A percentile compares a stretch with the other conserved stretches of the same genome.
Evolutionary conservation across 169 alveolate species (phyloP).

Genomic region (Cryptosporidium viatorum): DNA sequence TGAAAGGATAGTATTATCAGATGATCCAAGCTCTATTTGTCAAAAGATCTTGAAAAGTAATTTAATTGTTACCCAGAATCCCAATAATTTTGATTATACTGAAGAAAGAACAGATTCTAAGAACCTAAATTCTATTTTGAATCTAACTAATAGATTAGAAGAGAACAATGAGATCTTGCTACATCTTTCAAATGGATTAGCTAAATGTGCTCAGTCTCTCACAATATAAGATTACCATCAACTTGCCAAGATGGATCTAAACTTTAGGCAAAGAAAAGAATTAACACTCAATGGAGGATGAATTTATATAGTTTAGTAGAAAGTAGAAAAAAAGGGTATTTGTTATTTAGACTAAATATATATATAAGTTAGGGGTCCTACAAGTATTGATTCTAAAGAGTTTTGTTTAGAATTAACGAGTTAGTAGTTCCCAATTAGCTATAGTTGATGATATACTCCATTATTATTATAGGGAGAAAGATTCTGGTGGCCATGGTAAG

Average conservation of each 20-base stretch:
- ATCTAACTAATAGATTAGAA: slow-evolving; percentile 19
- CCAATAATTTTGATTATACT: neutral
- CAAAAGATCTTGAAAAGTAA: neutral
- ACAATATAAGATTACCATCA: neutral
- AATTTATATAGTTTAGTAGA: neutral
- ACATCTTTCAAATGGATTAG: slow-evolving; percentile 36
- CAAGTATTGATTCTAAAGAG: neutral
- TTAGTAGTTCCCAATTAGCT: neutral
- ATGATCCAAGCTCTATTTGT: slow-evolving; percentile 18
- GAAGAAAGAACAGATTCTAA: neutral
- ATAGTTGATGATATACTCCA: slow-evolving; percentile 47
- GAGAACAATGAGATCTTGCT: slow-evolving; percentile 49
- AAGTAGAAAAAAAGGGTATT: neutral
- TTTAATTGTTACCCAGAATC: neutral
- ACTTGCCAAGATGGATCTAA: neutral
- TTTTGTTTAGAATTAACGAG: neutral
- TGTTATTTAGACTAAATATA: slow-evolving; percentile 6
- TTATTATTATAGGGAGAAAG: slow-evolving; percentile 20
- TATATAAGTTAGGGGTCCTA: slow-evolving; percentile 18
- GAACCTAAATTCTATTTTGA: neutral
- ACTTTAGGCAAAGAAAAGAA: neutral
- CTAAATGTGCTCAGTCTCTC: slow-evolving; percentile 57
- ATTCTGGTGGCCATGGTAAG: slow-evolving; percentile 23
- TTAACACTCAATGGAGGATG: no score
- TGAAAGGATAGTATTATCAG: slow-evolving; percentile 21